phyloP scores from a whole-genome alignment of 139 green algal species.

The Micractinium conductrix region DNA sequence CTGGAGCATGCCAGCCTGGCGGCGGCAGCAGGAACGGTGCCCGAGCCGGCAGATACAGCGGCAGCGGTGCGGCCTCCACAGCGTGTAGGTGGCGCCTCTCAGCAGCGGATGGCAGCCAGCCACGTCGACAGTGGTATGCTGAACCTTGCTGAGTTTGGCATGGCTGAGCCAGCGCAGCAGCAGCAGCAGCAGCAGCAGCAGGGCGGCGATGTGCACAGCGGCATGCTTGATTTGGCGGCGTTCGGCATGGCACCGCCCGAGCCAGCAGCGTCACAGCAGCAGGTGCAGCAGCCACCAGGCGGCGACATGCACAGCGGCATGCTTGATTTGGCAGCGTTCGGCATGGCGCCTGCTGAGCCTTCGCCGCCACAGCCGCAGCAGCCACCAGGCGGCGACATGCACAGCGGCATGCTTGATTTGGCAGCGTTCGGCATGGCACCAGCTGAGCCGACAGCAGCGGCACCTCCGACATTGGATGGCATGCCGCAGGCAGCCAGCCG shows the following conservation, averaged over 20 bases:
- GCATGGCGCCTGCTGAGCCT: background rate
- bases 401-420: background rate
- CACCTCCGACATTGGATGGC: no score
- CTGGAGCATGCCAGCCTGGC: background rate
- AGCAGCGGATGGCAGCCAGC: background rate
- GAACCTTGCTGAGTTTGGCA: slow-evolving; percentile 40
- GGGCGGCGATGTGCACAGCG: slow-evolving; percentile 31
- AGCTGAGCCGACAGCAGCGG: background rate
- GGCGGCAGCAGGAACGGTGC: background rate
- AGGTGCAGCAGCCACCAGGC: background rate
- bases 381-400: background rate
- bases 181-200: background rate
- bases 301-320: slow-evolving; percentile 30
- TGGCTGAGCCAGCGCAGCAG: slow-evolving; percentile 11
- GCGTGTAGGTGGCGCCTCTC: background rate
- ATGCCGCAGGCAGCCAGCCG: background rate
- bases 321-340: slow-evolving; percentile 50
- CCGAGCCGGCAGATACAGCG: slow-evolving; percentile 49
- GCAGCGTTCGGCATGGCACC: background rate
- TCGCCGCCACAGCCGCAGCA: background rate
- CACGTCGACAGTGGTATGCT: slow-evolving; percentile 35
- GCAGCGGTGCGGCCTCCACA: slow-evolving; percentile 38
- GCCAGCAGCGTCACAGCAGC: background rate
- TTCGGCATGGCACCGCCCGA: slow-evolving; percentile 42
- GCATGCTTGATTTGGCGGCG: slow-evolving; percentile 60